Percentiles rank a stretch among this genome's conserved stretches.
phyloP scores from a whole-genome alignment of 495 filamentous ascomycete genomes.

The Xanthoparmelia taractica region DNA sequence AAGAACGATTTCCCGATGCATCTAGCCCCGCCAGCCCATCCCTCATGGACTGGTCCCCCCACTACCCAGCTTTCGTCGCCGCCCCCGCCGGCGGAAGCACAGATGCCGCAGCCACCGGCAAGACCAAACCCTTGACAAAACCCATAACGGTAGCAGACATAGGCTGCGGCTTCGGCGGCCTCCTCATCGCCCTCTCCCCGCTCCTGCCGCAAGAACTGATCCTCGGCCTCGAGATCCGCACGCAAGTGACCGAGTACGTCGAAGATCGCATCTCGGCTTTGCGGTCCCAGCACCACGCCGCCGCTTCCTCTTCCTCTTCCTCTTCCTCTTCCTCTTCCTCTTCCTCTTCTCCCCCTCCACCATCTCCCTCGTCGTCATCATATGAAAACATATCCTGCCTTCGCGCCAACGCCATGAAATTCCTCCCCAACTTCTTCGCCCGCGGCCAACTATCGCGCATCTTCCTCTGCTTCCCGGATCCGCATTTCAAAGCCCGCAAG shows the following conservation, averaged over 20 bases:
- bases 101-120: no score
- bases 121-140: slow-evolving; percentile 43
- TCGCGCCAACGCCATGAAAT: slow-evolving; percentile 96
- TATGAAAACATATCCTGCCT: slow-evolving; percentile 85
- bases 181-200: slow-evolving; percentile 79
- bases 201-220: slow-evolving; percentile 73
- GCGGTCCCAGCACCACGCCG: slow-evolving; percentile 47
- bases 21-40: slow-evolving; percentile 69
- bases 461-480: slow-evolving; percentile 97
- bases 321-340: no score
- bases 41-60: slow-evolving; percentile 82
- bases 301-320: no score
- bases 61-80: slow-evolving; percentile 66
- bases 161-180: slow-evolving; percentile 89
- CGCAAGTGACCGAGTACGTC: slow-evolving; percentile 80
- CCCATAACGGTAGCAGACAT: slow-evolving; percentile 93
- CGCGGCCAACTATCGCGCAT: slow-evolving; percentile 70
- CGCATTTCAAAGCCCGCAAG: slow-evolving; percentile 95
- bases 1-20: no score
- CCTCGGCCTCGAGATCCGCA: slow-evolving; percentile 88
- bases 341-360: no score
- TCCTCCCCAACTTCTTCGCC: slow-evolving; percentile 89
- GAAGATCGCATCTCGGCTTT: slow-evolving; percentile 77
- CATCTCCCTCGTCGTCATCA: no score
- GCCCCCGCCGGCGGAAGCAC: no score